phyloP scores from a whole-genome alignment of 371 early-diverging fungal species.

The Racocetra persica region DNA sequence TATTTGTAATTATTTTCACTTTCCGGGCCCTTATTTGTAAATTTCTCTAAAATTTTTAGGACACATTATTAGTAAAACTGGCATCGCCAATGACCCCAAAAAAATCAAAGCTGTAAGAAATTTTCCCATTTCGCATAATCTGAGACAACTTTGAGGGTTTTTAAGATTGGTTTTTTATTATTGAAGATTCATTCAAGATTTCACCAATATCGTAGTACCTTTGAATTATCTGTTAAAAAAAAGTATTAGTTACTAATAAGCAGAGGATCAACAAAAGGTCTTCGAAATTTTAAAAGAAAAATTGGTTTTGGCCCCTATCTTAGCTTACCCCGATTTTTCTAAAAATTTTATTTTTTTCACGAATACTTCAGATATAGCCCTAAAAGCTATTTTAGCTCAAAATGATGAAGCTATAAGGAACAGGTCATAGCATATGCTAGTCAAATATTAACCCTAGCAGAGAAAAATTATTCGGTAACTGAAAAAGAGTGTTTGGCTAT shows the following conservation, averaged over 20 bases:
- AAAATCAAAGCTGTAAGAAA: constrained; percentile 45
- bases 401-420: too few species aligned
- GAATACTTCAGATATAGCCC: too few species aligned
- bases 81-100: constrained; percentile 42
- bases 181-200: constrained; percentile 47
- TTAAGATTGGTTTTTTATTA: constrained; percentile 52
- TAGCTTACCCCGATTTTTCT: too few species aligned
- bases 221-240: not conserved
- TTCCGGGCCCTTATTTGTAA: too few species aligned
- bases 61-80: constrained; percentile 47
- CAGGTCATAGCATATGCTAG: too few species aligned
- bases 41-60: constrained; percentile 55
- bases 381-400: too few species aligned
- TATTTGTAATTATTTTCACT: too few species aligned
- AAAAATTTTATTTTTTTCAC: not conserved
- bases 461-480: too few species aligned
- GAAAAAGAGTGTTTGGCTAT: too few species aligned
- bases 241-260: constrained; percentile 40
- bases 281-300: constrained; percentile 43
- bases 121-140: constrained; percentile 40
- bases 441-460: too few species aligned
- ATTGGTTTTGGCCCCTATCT: constrained; percentile 45
- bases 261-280: constrained; percentile 36
- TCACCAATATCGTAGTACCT: not conserved
- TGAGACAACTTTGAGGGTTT: constrained; percentile 45